Percentiles rank a stretch among this genome's conserved stretches.
Conservation (phyloP, 2,329 filamentous ascomycete species). For the Cercospora janseana region DNA sequence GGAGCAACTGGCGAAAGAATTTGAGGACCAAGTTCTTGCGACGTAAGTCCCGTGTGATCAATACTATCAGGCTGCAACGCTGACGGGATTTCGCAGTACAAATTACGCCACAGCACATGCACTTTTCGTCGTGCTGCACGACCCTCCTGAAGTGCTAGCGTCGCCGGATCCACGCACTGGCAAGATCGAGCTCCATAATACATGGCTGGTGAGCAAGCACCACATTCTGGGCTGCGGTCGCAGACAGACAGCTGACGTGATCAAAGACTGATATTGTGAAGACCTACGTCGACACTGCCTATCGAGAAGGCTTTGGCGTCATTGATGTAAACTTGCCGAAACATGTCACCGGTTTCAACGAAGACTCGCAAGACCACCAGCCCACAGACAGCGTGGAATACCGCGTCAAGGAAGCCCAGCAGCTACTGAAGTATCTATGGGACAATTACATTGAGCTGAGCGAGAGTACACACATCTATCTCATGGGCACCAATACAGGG, state of each 20-base stretch:
- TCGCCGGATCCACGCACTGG: slow-evolving; percentile 57
- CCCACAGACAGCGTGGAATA: slow-evolving; percentile 49
- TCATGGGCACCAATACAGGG: slow-evolving; percentile 87
- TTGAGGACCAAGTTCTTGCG: slow-evolving; percentile 35
- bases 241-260: slow-evolving; percentile 44
- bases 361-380: slow-evolving; percentile 40
- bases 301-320: slow-evolving; percentile 72
- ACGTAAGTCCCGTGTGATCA: slow-evolving; percentile 29
- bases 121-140: slow-evolving; percentile 80
- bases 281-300: slow-evolving; percentile 81
- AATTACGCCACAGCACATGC: slow-evolving; percentile 61
- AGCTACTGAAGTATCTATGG: slow-evolving; percentile 85
- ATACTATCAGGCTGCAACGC: background rate
- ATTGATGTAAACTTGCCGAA: slow-evolving; percentile 90
- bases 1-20: slow-evolving; percentile 46
- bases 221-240: slow-evolving; percentile 32
- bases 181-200: slow-evolving; percentile 75
- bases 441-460: slow-evolving; percentile 89
- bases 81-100: slow-evolving; percentile 47
- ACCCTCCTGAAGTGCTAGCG: slow-evolving; percentile 55
- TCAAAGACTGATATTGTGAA: slow-evolving; percentile 74
- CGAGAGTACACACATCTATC: slow-evolving; percentile 69
- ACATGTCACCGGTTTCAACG: slow-evolving; percentile 60
- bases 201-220: slow-evolving; percentile 70
- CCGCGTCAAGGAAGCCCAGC: slow-evolving; percentile 54